These are phyloP conservation scores for Cladosporium phlei DNA, from an alignment of 2,329 filamentous ascomycete genomes.

Conservation along the genomic window DNA sequence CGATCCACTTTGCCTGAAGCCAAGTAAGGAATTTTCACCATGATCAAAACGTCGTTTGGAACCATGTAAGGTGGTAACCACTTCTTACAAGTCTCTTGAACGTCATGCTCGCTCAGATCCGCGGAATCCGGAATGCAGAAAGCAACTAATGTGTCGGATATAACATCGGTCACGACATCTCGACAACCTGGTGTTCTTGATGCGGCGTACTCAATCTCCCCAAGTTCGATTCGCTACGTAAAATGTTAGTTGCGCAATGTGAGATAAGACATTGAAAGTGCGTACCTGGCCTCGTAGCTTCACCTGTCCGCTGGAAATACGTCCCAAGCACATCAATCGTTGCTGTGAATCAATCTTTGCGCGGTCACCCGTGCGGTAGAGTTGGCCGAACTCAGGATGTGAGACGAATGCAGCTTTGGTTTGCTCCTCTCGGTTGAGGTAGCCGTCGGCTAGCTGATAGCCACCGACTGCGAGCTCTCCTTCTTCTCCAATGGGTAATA, in stretches of 20 bases:
- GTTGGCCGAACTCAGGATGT: constrained; percentile 57
- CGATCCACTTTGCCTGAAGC: constrained; percentile 81
- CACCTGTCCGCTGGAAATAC: constrained; percentile 74
- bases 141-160: constrained; percentile 64
- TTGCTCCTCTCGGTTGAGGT: constrained; percentile 75
- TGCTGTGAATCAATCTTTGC: constrained; percentile 64
- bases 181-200: constrained; percentile 59
- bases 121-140: constrained; percentile 60
- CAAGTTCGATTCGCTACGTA: constrained; percentile 51
- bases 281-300: constrained; percentile 81
- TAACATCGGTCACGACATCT: constrained; percentile 61
- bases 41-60: constrained; percentile 64
- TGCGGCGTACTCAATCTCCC: constrained; percentile 64
- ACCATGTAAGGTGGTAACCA: constrained; percentile 86
- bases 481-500: constrained; percentile 61
- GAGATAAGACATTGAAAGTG: constrained; percentile 54
- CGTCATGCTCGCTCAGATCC: constrained; percentile 35
- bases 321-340: constrained; percentile 74
- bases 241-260: constrained; percentile 22
- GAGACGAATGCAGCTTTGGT: constrained; percentile 67
- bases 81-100: constrained; percentile 58
- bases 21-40: constrained; percentile 64
- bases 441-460: constrained; percentile 70
- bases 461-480: constrained; percentile 82
- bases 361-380: constrained; percentile 85